Percentiles rank a stretch among this genome's conserved stretches.
phyloP scores from a whole-genome alignment of 2,329 filamentous ascomycete genomes.

The Chaetomium olivaceum region DNA sequence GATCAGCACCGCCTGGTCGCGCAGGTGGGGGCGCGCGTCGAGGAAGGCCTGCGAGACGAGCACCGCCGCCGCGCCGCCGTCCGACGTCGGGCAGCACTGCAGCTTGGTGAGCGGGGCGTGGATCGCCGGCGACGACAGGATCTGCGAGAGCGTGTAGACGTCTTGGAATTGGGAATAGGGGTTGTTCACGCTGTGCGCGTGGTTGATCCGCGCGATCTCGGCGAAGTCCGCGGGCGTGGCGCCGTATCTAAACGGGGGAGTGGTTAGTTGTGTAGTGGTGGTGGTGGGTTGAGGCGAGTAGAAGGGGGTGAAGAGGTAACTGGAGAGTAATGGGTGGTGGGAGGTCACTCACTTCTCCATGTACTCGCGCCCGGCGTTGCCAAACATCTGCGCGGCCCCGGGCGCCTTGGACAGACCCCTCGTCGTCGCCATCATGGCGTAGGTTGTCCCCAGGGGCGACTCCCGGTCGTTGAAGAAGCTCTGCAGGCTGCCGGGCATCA shows the following conservation, averaged over 20 bases:
- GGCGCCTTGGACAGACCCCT: constrained; percentile 80
- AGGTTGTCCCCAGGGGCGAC: constrained; percentile 72
- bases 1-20: constrained; percentile 79
- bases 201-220: constrained; percentile 91
- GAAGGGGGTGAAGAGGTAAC: no score
- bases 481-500: constrained; percentile 88
- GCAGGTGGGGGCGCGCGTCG: constrained; percentile 78
- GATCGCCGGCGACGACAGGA: constrained; percentile 74
- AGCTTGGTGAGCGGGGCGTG: constrained; percentile 89
- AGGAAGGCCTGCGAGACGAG: constrained; percentile 89
- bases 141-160: constrained; percentile 83
- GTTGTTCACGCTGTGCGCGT: constrained; percentile 78
- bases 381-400: constrained; percentile 89
- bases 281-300: background rate
- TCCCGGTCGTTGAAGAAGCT: constrained; percentile 81
- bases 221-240: constrained; percentile 85
- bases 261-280: constrained; percentile 14
- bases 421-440: constrained; percentile 79
- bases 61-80: constrained; percentile 85
- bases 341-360: constrained; percentile 72
- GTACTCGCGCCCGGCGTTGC: constrained; percentile 90
- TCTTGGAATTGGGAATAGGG: constrained; percentile 98
- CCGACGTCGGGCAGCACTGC: constrained; percentile 97
- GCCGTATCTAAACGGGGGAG: constrained; percentile 64
- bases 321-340: no score